Conservation (phyloP, 805 yeast species). For the Nakazawaea molendinolei region DNA sequence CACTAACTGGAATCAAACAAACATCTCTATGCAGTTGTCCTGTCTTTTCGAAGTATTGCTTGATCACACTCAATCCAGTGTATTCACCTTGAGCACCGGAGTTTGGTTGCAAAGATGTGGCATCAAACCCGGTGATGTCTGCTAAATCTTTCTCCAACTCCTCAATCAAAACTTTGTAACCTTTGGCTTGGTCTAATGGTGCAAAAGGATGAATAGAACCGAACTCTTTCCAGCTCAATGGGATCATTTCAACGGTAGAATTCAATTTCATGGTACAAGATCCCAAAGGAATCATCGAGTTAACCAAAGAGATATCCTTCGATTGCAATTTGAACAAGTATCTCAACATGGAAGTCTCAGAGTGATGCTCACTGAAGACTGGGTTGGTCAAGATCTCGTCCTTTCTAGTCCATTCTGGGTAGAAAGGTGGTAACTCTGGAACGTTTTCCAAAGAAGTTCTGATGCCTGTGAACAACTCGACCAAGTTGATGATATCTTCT, state of each 20-base stretch:
- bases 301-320: slow-evolving; percentile 88
- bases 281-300: slow-evolving; percentile 96
- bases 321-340: slow-evolving; percentile 79
- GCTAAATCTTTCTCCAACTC: slow-evolving; percentile 83
- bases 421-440: slow-evolving; percentile 41
- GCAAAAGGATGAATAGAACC: slow-evolving; percentile 87
- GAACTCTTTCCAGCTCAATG: slow-evolving; percentile 93
- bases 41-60: slow-evolving; percentile 60
- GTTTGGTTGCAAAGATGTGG: slow-evolving; percentile 90
- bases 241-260: slow-evolving; percentile 91
- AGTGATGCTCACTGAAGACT: slow-evolving; percentile 82
- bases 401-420: slow-evolving; percentile 42
- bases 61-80: slow-evolving; percentile 84
- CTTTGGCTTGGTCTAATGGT: slow-evolving; percentile 82
- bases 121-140: slow-evolving; percentile 89
- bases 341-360: slow-evolving; percentile 92
- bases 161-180: slow-evolving; percentile 67
- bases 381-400: slow-evolving; percentile 60
- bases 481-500: slow-evolving; percentile 51
- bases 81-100: slow-evolving; percentile 99
- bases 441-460: slow-evolving; percentile 18
- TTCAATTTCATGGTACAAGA: slow-evolving; percentile 98
- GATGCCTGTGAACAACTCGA: slow-evolving; percentile 51
- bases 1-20: slow-evolving; percentile 93
- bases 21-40: slow-evolving; percentile 75